Evolutionary conservation across 805 yeast species (phyloP).

Genomic region (Yarrowia sp.): DNA sequence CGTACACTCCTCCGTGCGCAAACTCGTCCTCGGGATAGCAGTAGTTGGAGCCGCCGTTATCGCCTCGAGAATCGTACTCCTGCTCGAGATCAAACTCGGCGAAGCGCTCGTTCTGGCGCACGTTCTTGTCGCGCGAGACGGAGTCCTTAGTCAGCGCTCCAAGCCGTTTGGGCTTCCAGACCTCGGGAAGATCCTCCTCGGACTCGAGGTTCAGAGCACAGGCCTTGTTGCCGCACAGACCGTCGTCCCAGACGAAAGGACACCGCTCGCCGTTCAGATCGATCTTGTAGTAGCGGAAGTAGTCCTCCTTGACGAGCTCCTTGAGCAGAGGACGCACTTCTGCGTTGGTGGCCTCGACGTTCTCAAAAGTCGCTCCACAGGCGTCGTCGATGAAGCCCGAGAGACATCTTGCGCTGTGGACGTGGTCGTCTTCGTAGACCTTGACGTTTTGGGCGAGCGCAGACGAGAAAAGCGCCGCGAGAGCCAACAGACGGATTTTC

Average conservation of each 20-base stretch:
- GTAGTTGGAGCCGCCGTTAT: slow-evolving; percentile 34
- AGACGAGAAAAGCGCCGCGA: background rate
- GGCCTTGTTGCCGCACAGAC: slow-evolving; percentile 79
- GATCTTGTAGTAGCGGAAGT: slow-evolving; percentile 82
- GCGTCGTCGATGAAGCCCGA: slow-evolving; percentile 32
- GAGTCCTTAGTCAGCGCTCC: slow-evolving; percentile 49
- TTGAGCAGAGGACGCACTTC: slow-evolving; percentile 56
- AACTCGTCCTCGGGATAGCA: slow-evolving; percentile 46
- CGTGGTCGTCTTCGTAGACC: slow-evolving; percentile 11
- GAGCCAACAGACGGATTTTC: background rate
- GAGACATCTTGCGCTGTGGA: background rate
- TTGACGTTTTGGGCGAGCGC: slow-evolving; percentile 11
- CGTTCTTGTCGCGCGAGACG: slow-evolving; percentile 35
- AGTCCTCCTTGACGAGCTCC: slow-evolving; percentile 65
- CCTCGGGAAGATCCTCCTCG: slow-evolving; percentile 66
- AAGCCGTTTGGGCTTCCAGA: slow-evolving; percentile 70
- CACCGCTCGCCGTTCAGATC: slow-evolving; percentile 70
- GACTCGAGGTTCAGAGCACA: slow-evolving; percentile 89
- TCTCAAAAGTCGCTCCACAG: slow-evolving; percentile 38
- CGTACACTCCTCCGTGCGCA: slow-evolving; percentile 56
- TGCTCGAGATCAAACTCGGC: slow-evolving; percentile 38
- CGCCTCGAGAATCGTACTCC: slow-evolving; percentile 39
- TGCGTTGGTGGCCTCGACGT: slow-evolving; percentile 52
- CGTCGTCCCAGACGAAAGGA: slow-evolving; percentile 80
- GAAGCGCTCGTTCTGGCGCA: slow-evolving; percentile 31